Evolutionary conservation across 2,329 filamentous ascomycete species (phyloP), one percentile per base, ranked within the genome.

Genomic region (Ceratocystis eucalypticola): DNA sequence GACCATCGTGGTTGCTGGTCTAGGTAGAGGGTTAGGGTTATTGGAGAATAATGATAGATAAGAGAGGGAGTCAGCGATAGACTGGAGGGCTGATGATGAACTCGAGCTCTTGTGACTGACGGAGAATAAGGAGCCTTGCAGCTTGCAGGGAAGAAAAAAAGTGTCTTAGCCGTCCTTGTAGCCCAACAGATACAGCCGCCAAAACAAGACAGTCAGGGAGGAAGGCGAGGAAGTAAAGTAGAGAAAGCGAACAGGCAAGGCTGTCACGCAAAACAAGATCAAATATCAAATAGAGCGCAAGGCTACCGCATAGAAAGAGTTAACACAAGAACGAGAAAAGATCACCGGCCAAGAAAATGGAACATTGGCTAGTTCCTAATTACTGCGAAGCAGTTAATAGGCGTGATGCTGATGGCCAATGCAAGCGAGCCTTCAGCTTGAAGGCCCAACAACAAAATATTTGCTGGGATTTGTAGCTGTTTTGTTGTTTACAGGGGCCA

Each of bases 381-480:
- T 53, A 30, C 28, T n/a, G 30, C 28, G 10, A 37, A 33, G 55
- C 12, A 30, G 48, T 53, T 5, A n/a, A 33, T 37, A 37, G 7
- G 30, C 25, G 8, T 7, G 28, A 12, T 57, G 12, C 22, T 17
- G 48, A 53, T 20, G n/a, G 48, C 48, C 7, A 25, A 12, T 33
- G 12, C 25, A n/a, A 22, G 28, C 3, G 22, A 57, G 25, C 25
- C 28, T 10, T 50, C 37, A 50, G 8, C 48, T 28, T 10, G 20
- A 53, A 53, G 15, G 55, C 28, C 48, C 55, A 41, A 41, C 55
- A 59, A 59, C 55, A 59, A 59, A 59, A 33, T 30, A 17, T 59
- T 59, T 33, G 25, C 55, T 59, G 12, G 28, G 53, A 59, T 25
- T 12, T 22, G 53, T 28, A 37, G 53, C 46, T 50, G 4, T 50